Conservation (phyloP, 2,329 filamentous ascomycete species). For the Juglanconis juglandina region DNA sequence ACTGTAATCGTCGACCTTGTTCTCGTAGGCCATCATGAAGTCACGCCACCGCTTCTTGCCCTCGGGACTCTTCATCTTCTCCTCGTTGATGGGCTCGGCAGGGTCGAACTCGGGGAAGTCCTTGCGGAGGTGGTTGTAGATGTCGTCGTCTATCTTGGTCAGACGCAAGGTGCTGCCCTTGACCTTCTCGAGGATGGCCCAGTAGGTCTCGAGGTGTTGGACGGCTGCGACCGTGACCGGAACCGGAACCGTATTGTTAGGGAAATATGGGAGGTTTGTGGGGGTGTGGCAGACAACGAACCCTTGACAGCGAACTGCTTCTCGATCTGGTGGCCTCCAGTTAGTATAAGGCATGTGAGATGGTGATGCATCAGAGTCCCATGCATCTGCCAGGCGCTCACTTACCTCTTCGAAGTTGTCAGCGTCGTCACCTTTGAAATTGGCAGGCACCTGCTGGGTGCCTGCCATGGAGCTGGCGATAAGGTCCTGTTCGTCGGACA, state of each 20-base stretch:
- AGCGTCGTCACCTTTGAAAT: conserved; percentile 58
- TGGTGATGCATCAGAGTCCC: background rate
- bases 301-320: conserved; percentile 99
- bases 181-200: conserved; percentile 88
- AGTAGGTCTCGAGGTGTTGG: conserved; percentile 96
- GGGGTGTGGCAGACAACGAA: conserved; percentile 30
- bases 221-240: conserved; percentile 53
- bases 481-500: conserved; percentile 12
- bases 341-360: background rate
- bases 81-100: conserved; percentile 75
- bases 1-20: conserved; percentile 95
- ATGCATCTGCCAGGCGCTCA: conserved; percentile 11
- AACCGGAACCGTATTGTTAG: background rate
- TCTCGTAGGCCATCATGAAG: conserved; percentile 92
- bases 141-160: conserved; percentile 93
- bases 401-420: conserved; percentile 56
- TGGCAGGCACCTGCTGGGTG: conserved; percentile 40
- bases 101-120: conserved; percentile 94
- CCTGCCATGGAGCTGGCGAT: conserved; percentile 22
- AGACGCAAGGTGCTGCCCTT: conserved; percentile 84
- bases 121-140: conserved; percentile 79
- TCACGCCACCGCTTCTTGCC: conserved; percentile 94
- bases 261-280: conserved; percentile 14
- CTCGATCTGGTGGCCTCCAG: conserved; percentile 66
- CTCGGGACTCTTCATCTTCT: conserved; percentile 94